A percentile compares a stretch with the other conserved stretches of the same genome.
These are phyloP conservation scores for peach (Prunus persica) DNA, from an alignment of 306 rosid species.

Conservation along the genomic window DNA sequence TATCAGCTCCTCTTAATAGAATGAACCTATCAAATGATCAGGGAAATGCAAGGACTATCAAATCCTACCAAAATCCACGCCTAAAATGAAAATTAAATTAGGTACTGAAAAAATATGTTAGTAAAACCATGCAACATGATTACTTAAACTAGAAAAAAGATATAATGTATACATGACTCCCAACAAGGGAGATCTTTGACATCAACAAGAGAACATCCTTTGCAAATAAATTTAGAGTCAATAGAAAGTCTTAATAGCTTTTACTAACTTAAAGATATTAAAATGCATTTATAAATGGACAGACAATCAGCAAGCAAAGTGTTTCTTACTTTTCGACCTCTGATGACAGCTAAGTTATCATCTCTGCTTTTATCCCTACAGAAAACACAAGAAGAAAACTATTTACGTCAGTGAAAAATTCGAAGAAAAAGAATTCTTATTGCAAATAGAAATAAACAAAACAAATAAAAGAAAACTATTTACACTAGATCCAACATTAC, in stretches of 20 bases:
- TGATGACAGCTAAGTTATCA: conserved; percentile 36
- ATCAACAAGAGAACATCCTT: background rate
- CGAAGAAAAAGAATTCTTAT: background rate
- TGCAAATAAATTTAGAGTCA: background rate
- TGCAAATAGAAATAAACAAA: background rate
- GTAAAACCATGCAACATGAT: background rate
- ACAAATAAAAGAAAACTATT: background rate
- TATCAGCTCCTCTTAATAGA: background rate
- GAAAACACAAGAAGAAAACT: conserved; percentile 18
- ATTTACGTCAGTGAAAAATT: conserved; percentile 16
- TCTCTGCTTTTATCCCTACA: conserved; percentile 60
- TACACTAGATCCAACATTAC: conserved; percentile 31
- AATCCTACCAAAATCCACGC: background rate
- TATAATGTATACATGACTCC: background rate
- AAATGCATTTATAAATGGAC: background rate
- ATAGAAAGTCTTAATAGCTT: background rate
- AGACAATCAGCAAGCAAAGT: conserved; percentile 8
- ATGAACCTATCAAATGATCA: background rate
- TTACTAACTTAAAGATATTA: background rate
- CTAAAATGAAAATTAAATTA: background rate
- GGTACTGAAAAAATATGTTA: background rate
- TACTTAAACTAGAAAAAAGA: background rate
- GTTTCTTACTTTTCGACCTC: conserved; percentile 67
- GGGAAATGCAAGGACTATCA: background rate
- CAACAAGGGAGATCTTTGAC: background rate